phyloP scores from a whole-genome alignment of 164 flowering plant species.

The Hamamelis virginiana region DNA sequence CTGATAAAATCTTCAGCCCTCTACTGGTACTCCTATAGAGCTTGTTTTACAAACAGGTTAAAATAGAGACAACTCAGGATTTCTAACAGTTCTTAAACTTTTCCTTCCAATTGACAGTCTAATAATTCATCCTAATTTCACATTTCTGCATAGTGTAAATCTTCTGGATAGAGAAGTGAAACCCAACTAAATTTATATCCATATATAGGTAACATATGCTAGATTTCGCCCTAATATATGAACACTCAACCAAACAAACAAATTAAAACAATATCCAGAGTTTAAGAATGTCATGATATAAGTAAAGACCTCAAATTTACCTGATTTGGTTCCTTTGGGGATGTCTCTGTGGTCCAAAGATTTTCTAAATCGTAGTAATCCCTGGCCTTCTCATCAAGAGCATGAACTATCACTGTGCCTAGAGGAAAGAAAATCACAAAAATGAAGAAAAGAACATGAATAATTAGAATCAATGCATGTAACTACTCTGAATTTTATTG shows the following conservation, averaged over 20 bases:
- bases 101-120: too few relatives aligned
- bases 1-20: too few relatives aligned
- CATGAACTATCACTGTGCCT: constrained; percentile 83
- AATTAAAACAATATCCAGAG: not conserved
- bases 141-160: too few relatives aligned
- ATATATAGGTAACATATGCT: too few relatives aligned
- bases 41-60: too few relatives aligned
- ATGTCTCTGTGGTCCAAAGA: constrained; percentile 47
- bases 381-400: constrained; percentile 92
- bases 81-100: too few relatives aligned
- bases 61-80: too few relatives aligned
- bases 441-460: not conserved
- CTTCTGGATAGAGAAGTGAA: too few relatives aligned
- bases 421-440: constrained; percentile 7
- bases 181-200: too few relatives aligned
- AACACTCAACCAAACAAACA: not conserved
- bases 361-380: constrained; percentile 79
- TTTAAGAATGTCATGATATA: not conserved
- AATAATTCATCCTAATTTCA: too few relatives aligned
- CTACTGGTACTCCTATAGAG: too few relatives aligned
- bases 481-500: not conserved
- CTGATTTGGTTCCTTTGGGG: constrained; percentile 38
- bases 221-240: too few relatives aligned
- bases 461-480: not conserved
- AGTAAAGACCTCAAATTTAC: constrained; percentile 23